phyloP scores from a whole-genome alignment of 2,329 filamentous ascomycete genomes.

The Lasiodiplodia hormozganensis region DNA sequence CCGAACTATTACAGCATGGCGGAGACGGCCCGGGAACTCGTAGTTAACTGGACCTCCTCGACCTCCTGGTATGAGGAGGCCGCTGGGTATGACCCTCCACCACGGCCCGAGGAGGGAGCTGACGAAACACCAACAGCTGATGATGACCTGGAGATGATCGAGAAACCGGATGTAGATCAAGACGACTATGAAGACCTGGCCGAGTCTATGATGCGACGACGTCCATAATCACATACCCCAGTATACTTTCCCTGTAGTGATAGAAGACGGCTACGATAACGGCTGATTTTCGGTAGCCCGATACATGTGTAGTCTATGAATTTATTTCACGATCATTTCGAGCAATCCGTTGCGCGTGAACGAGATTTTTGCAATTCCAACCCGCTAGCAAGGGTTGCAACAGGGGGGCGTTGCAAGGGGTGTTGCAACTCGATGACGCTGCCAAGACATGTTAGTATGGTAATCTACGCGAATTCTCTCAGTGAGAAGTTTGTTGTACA shows the following conservation, averaged over 20 bases:
- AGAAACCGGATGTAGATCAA: constrained; percentile 33
- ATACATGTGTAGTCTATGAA: not conserved
- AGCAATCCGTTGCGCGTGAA: not conserved
- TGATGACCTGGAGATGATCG: constrained; percentile 34
- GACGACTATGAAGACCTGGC: constrained; percentile 29
- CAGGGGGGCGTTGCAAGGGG: too few species aligned
- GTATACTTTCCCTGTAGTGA: constrained; percentile 11
- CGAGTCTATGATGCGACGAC: constrained; percentile 24
- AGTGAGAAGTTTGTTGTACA: too few species aligned
- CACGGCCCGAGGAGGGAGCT: constrained; percentile 17
- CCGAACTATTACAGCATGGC: constrained; percentile 73
- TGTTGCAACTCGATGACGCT: too few species aligned
- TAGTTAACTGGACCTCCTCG: constrained; percentile 66
- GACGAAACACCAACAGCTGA: constrained; percentile 25
- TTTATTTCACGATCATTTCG: not conserved
- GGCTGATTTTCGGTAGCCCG: constrained; percentile 2
- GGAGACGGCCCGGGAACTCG: constrained; percentile 69
- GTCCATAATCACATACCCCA: constrained; percentile 12
- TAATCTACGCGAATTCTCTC: too few species aligned
- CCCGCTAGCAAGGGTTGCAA: too few species aligned
- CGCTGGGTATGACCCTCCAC: constrained; percentile 24
- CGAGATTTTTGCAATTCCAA: too few species aligned
- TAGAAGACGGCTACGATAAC: not conserved
- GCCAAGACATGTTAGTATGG: too few species aligned
- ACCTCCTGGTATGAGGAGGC: constrained; percentile 67